Base-by-base conservation (phyloP, 768 basidiomycete genomes). In the Jaapia argillacea region DNA sequence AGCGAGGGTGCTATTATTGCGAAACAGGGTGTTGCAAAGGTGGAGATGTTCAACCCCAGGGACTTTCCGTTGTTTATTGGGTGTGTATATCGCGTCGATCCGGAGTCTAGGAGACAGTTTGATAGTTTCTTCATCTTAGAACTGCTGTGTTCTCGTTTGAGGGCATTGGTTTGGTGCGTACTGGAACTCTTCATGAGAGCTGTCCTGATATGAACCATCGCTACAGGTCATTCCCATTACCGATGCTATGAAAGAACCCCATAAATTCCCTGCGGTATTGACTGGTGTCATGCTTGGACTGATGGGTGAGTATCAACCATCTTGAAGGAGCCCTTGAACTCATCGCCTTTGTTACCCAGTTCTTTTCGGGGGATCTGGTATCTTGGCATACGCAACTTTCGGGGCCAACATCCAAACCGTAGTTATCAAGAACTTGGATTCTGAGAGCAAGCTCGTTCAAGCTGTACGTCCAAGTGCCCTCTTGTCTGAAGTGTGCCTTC, bases 141-240 rank as follows among this genome's bases (percentile, higher is more conserved):
- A 97, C 96, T 20, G 94, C 96, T 3, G 94, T 97, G 24, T 98
- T 98, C 62, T 90, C 96, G 1, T 99, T 98, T 53, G 94, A 99
- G 62, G 94, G 94, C 6, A 90, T 99, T 51, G 96, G 94, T 39
- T 67, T 98, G 63, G 83, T 85, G 51, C 51, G 78, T 60, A 42
- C 24, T 23, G 22, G 22, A n/a, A 16, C n/a, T 22, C 16, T 18
- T 20, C 25, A 26, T 28, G 6, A 20, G 38, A 16, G 4, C 22
- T 4, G 10, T 22, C 35, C 24, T 4, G 21, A 22, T 7, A 20
- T 40, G 36, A 27, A 42, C 52, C 46, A 37, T 6, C 49, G n/a
- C 24, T 12, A 20, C 57, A 84, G 74, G 69, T 99, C 49, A 88
- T 99, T 48, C 96, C 96, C 16, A 96, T 99, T 54, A 90, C 89